Percentiles rank a stretch among this genome's conserved stretches.
These are phyloP conservation scores for Solanum medicagineum DNA, from an alignment of 257 asterid genomes.

Conservation along the genomic window DNA sequence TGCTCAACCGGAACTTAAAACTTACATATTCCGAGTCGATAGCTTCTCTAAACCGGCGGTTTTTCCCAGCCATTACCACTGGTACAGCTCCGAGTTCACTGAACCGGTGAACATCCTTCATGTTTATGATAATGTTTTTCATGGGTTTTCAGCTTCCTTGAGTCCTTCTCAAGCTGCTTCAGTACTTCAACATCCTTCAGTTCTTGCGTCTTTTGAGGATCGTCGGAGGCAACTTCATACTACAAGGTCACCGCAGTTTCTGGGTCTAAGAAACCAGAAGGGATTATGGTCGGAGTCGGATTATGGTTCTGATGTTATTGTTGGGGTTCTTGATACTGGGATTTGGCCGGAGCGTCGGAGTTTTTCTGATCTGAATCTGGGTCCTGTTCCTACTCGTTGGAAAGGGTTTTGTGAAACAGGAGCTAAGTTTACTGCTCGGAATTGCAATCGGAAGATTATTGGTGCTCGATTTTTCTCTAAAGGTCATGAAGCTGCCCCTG, in stretches of 20 bases:
- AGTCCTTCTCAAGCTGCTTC: slow-evolving; percentile 52
- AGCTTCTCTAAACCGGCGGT: slow-evolving; percentile 66
- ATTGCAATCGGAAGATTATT: slow-evolving; percentile 66
- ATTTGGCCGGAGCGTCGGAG: slow-evolving; percentile 96
- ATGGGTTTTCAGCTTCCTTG: slow-evolving; percentile 81
- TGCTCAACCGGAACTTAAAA: slow-evolving; percentile 33
- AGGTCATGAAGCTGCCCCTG: slow-evolving; percentile 71
- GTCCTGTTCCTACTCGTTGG: slow-evolving; percentile 79
- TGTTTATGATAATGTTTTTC: slow-evolving; percentile 76
- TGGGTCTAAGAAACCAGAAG: slow-evolving; percentile 76
- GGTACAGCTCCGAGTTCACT: slow-evolving; percentile 82
- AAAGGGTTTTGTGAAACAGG: slow-evolving; percentile 66
- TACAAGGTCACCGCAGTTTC: slow-evolving; percentile 93
- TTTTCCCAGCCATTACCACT: slow-evolving; percentile 78
- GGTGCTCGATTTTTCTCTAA: slow-evolving; percentile 84
- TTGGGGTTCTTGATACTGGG: slow-evolving; percentile 84
- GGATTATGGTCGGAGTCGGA: slow-evolving; percentile 94
- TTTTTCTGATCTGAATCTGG: slow-evolving; percentile 80
- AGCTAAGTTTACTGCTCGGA: slow-evolving; percentile 22
- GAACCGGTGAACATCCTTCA: slow-evolving; percentile 65
- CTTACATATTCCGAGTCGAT: slow-evolving; percentile 73
- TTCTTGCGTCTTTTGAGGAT: slow-evolving; percentile 73
- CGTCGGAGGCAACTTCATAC: slow-evolving; percentile 82
- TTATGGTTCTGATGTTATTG: slow-evolving; percentile 79
- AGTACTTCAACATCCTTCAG: slow-evolving; percentile 51